Evolutionary conservation across 2,329 filamentous ascomycete species (phyloP).

Genomic region (Trichoderma koningii): DNA sequence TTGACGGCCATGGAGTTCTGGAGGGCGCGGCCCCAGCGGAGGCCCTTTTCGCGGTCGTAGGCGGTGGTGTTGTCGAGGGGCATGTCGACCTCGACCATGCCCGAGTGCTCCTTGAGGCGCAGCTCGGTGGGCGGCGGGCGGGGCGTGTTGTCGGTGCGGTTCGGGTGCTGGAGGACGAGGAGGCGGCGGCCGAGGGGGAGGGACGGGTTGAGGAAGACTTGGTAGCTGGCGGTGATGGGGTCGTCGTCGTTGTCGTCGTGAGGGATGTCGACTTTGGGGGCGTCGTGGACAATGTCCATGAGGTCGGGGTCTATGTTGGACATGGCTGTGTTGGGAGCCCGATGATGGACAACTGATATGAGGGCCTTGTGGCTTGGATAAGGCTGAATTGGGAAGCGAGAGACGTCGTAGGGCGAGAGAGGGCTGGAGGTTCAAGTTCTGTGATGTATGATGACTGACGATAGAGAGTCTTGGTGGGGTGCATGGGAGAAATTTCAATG

Average conservation of each 20-base stretch:
- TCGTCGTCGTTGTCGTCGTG: slow-evolving; percentile 49
- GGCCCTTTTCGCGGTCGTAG: slow-evolving; percentile 82
- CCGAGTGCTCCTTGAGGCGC: slow-evolving; percentile 77
- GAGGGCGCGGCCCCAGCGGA: slow-evolving; percentile 79
- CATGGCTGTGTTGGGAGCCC: neutral
- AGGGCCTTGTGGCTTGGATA: no score
- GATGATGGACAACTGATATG: neutral
- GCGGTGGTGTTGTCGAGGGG: slow-evolving; percentile 70
- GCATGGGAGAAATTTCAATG: slow-evolving; percentile 25
- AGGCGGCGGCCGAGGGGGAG: slow-evolving; percentile 64
- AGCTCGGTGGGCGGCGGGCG: slow-evolving; percentile 65
- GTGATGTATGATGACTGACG: neutral
- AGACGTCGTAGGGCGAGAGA: neutral
- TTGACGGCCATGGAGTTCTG: slow-evolving; percentile 60
- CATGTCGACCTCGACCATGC: slow-evolving; percentile 91
- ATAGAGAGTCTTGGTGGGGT: slow-evolving; percentile 16
- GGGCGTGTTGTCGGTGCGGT: slow-evolving; percentile 62
- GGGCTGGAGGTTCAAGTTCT: neutral
- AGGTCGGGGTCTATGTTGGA: slow-evolving; percentile 28
- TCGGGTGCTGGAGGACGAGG: slow-evolving; percentile 87
- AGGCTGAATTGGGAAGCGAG: rapidly evolving
- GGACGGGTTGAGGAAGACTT: slow-evolving; percentile 80
- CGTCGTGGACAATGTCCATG: slow-evolving; percentile 34
- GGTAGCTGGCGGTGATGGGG: slow-evolving; percentile 73
- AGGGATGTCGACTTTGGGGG: slow-evolving; percentile 21